Evolutionary conservation across 495 filamentous ascomycete species (phyloP).

Genomic region (Aspergillus egyptiacus): DNA sequence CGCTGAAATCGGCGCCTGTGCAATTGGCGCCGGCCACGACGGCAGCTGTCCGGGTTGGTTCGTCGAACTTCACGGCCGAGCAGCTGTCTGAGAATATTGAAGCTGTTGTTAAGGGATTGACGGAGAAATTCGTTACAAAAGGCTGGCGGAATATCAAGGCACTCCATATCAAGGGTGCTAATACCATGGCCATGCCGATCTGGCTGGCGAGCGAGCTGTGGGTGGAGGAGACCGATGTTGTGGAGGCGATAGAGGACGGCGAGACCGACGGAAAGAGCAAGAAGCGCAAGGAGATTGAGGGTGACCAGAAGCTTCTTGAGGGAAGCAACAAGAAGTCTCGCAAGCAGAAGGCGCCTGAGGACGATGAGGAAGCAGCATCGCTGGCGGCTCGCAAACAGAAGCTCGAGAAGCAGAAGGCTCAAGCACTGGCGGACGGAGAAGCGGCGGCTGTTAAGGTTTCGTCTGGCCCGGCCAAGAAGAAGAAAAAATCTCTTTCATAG

Average conservation of each 20-base stretch:
- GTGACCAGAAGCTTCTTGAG: constrained; percentile 53
- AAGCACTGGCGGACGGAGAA: constrained; percentile 40
- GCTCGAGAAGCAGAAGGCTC: constrained; percentile 48
- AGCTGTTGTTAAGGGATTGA: constrained; percentile 59
- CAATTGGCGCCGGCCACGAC: constrained; percentile 61
- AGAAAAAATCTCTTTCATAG: constrained; percentile 42
- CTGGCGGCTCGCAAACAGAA: constrained; percentile 54
- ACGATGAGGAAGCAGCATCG: constrained; percentile 45
- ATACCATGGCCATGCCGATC: constrained; percentile 80
- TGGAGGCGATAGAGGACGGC: constrained; percentile 51
- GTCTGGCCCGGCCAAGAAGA: constrained; percentile 33
- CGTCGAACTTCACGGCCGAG: constrained; percentile 64
- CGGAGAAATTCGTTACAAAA: constrained; percentile 71
- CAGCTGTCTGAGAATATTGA: constrained; percentile 74
- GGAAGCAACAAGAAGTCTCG: constrained; percentile 50
- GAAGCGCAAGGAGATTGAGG: constrained; percentile 56
- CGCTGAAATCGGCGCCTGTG: constrained; percentile 65
- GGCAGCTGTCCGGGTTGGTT: constrained; percentile 64
- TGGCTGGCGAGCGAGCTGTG: constrained; percentile 90
- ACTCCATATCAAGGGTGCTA: constrained; percentile 82
- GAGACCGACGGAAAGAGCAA: constrained; percentile 48
- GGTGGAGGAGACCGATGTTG: constrained; percentile 72
- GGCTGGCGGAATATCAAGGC: constrained; percentile 78
- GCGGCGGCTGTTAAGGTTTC: constrained; percentile 14
- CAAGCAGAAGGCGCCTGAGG: constrained; percentile 39